Evolutionary conservation across 306 rosid genomes (phyloP).

Genomic region (Hippophae tibetana): DNA sequence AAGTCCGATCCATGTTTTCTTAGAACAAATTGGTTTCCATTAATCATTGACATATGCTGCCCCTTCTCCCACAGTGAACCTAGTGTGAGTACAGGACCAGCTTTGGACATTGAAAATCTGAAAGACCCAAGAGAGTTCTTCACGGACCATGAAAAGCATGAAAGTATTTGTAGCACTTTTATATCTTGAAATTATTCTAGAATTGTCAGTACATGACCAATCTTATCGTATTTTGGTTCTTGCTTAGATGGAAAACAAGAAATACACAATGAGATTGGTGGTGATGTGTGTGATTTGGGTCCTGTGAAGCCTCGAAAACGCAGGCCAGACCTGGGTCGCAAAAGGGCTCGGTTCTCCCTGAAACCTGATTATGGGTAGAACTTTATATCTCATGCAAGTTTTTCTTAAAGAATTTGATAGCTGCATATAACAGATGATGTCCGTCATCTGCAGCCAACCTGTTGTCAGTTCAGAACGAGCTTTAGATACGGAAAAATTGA

Average conservation of each 20-base stretch:
- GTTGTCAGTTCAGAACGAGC: slow-evolving; percentile 36
- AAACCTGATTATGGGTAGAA: slow-evolving; percentile 46
- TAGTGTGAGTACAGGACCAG: slow-evolving; percentile 37
- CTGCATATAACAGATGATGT: not conserved
- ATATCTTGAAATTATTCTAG: slow-evolving; percentile 1
- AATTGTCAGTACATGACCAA: not conserved
- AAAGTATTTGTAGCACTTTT: slow-evolving; percentile 33
- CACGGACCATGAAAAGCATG: slow-evolving; percentile 48
- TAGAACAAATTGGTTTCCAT: not conserved
- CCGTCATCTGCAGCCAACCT: slow-evolving; percentile 17
- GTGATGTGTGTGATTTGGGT: slow-evolving; percentile 26
- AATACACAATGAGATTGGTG: slow-evolving; percentile 49
- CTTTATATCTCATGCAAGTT: not conserved
- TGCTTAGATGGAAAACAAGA: slow-evolving; percentile 68
- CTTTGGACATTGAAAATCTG: slow-evolving; percentile 35
- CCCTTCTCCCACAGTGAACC: slow-evolving; percentile 9
- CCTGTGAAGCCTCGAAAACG: slow-evolving; percentile 23
- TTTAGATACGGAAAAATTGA: slow-evolving; percentile 39
- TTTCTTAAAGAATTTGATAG: not conserved
- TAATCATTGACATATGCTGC: not conserved
- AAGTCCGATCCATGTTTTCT: not conserved
- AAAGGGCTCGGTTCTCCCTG: slow-evolving; percentile 55
- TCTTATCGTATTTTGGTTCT: slow-evolving; percentile 10
- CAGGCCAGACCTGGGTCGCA: slow-evolving; percentile 65
- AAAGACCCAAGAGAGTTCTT: slow-evolving; percentile 56